A percentile compares a stretch with the other conserved stretches of the same genome.
These are phyloP conservation scores for Vairimorpha necatrix DNA, from an alignment of 371 early-diverging fungal genomes.

Conservation along the genomic window DNA sequence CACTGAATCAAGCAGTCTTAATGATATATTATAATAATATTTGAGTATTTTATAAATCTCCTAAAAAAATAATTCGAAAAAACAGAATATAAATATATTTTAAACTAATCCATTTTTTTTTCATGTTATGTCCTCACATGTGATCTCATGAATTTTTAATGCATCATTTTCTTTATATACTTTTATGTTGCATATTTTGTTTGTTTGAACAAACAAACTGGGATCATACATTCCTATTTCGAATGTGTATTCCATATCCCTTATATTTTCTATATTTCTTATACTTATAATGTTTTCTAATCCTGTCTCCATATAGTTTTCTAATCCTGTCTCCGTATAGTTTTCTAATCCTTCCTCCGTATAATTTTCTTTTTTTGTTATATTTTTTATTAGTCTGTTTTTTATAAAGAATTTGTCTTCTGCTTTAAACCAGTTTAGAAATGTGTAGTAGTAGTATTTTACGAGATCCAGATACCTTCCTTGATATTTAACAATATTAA, in stretches of 20 bases:
- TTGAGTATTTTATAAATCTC: neutral
- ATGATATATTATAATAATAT: neutral
- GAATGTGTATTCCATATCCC: neutral
- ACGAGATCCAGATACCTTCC: neutral
- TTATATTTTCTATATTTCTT: neutral
- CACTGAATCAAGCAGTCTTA: too few species aligned
- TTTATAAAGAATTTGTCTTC: neutral
- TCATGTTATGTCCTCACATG: too few species aligned
- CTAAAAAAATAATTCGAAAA: too few species aligned
- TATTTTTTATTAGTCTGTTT: neutral
- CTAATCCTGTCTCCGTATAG: neutral
- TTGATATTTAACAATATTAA: neutral
- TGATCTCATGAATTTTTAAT: neutral
- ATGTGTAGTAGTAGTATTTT: neutral
- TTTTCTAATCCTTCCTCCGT: conserved; percentile 1
- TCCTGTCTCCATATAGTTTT: neutral
- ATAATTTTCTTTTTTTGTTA: neutral
- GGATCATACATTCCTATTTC: neutral
- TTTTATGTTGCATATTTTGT: neutral
- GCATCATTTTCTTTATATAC: neutral
- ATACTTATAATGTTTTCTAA: neutral
- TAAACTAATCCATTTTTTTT: neutral
- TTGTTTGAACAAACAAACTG: neutral
- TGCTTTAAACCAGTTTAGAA: neutral
- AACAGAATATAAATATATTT: too few species aligned